Conservation (phyloP, 1,284 basidiomycete species). For the Marasmius fiardii region DNA sequence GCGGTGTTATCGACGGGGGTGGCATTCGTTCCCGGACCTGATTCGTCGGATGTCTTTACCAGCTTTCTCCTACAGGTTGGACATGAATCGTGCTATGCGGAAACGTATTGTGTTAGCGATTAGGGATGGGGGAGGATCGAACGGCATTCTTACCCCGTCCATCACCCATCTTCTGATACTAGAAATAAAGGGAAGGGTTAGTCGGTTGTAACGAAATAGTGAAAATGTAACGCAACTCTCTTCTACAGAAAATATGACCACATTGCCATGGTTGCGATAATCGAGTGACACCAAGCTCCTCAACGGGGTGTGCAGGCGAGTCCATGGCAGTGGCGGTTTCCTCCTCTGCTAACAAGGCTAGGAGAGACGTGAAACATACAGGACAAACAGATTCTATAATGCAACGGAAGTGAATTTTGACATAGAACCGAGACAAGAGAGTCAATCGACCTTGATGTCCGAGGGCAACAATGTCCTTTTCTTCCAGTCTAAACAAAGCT, state of each 20-base stretch:
- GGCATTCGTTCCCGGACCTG: slow-evolving; percentile 10
- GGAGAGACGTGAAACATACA: slow-evolving; percentile 65
- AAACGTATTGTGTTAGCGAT: not conserved
- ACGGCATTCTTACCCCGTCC: slow-evolving; percentile 48
- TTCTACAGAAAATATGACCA: slow-evolving; percentile 70
- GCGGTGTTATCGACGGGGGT: slow-evolving; percentile 3
- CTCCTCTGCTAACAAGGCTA: slow-evolving; percentile 66
- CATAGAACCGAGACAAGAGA: not conserved
- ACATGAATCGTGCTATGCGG: slow-evolving; percentile 53
- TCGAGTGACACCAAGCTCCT: slow-evolving; percentile 64
- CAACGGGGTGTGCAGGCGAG: slow-evolving; percentile 65
- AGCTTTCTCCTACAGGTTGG: slow-evolving; percentile 57
- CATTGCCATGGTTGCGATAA: slow-evolving; percentile 55
- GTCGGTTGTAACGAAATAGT: slow-evolving; percentile 5
- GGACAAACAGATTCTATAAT: slow-evolving; percentile 59
- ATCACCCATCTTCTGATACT: slow-evolving; percentile 66
- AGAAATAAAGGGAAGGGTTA: slow-evolving; percentile 1
- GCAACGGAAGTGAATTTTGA: not conserved
- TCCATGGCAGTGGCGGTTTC: slow-evolving; percentile 70
- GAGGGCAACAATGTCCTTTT: slow-evolving; percentile 28
- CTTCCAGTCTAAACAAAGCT: slow-evolving; percentile 32
- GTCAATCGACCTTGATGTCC: slow-evolving; percentile 29
- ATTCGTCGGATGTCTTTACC: slow-evolving; percentile 18
- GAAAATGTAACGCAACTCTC: slow-evolving; percentile 49
- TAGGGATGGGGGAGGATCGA: too few relatives aligned